These are phyloP conservation scores for Cubamyces sp. DNA, from an alignment of 768 basidiomycete species.

Conservation along the genomic window DNA sequence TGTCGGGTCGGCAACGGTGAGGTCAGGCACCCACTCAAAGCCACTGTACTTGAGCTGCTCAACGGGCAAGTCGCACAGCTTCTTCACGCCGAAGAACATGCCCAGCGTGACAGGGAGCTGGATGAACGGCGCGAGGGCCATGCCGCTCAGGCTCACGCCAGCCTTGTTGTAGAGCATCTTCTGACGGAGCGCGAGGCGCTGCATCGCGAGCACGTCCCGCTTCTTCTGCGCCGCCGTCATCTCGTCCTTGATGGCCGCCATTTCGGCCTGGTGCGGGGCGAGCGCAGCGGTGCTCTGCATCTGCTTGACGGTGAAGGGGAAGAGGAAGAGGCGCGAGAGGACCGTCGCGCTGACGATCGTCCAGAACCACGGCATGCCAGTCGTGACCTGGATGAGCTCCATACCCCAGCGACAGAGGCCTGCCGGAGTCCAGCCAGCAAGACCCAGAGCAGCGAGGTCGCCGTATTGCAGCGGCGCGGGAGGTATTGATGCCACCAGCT, in stretches of 20 bases:
- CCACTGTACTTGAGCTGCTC: conserved; percentile 80
- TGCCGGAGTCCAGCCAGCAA: conserved; percentile 65
- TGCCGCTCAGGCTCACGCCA: conserved; percentile 60
- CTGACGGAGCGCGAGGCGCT: conserved; percentile 50
- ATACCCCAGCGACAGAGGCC: conserved; percentile 65
- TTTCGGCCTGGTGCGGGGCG: conserved; percentile 59
- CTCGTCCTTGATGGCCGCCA: conserved; percentile 57
- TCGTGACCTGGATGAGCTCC: conserved; percentile 69
- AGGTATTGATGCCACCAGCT: conserved; percentile 18
- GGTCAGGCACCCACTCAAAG: conserved; percentile 69
- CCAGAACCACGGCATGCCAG: conserved; percentile 82
- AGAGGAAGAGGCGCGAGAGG: conserved; percentile 59
- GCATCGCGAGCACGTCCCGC: conserved; percentile 45
- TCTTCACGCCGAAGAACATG: conserved; percentile 81
- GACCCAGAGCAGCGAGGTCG: conserved; percentile 70
- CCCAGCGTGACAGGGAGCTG: conserved; percentile 81
- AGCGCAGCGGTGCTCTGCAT: conserved; percentile 63
- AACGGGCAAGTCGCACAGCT: conserved; percentile 71
- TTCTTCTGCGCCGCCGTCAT: conserved; percentile 40
- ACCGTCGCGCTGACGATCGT: conserved; percentile 72
- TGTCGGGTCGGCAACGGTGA: conserved; percentile 79
- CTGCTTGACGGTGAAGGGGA: conserved; percentile 63
- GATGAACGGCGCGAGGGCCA: conserved; percentile 59
- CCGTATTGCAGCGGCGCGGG: conserved; percentile 63
- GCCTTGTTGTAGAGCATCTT: conserved; percentile 62